These are phyloP conservation scores for Meredithiella fracta DNA, from an alignment of 2,329 filamentous ascomycete species.

Conservation along the genomic window DNA sequence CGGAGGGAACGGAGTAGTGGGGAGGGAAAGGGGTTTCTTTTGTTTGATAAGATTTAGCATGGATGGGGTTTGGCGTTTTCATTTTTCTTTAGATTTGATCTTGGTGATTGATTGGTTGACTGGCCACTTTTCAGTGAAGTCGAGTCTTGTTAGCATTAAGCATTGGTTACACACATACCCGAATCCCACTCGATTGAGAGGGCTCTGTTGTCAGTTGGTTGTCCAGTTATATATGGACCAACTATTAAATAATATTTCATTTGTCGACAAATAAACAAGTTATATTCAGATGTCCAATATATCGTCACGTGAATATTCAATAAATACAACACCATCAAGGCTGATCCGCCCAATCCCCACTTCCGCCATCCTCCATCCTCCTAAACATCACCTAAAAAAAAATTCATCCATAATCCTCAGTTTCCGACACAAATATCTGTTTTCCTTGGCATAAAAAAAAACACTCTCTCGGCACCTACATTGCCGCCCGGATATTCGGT, in stretches of 20 bases:
- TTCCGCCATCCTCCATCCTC: background rate
- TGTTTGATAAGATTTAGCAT: background rate
- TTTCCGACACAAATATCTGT: no score
- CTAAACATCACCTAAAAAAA: background rate
- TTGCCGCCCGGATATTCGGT: background rate
- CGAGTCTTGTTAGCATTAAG: background rate
- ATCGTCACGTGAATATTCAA: no score
- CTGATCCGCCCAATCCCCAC: background rate
- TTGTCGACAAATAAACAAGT: background rate
- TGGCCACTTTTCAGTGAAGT: background rate
- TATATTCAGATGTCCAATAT: no score
- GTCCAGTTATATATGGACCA: no score
- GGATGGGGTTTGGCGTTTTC: background rate
- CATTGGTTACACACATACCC: background rate
- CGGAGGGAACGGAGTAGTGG: background rate
- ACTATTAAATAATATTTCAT: background rate
- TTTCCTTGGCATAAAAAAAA: no score
- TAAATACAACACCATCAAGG: no score
- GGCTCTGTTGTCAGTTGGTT: no score
- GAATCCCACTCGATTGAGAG: no score
- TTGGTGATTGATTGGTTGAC: background rate
- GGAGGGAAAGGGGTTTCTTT: background rate
- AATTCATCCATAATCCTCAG: no score
- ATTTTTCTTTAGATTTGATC: background rate
- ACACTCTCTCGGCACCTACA: background rate